phyloP scores from a whole-genome alignment of 495 filamentous ascomycete species.

The Thozetella sp. region DNA sequence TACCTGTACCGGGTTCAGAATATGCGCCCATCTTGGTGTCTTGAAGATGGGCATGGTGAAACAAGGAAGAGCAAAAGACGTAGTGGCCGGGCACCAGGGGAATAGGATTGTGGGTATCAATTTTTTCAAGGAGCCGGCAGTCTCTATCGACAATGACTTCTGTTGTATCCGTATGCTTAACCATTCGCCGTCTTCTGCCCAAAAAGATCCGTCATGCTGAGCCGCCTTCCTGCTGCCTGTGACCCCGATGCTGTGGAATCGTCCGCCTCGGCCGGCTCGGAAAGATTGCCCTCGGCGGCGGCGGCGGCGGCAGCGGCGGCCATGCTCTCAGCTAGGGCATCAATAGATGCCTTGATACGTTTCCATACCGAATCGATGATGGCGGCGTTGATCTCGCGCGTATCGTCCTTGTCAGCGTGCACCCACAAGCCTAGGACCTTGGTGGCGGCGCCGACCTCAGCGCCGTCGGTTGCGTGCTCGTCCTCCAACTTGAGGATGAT shows the following conservation, averaged over 20 bases:
- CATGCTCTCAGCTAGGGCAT: constrained; percentile 9
- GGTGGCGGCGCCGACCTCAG: constrained; percentile 20
- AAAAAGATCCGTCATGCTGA: constrained; percentile 34
- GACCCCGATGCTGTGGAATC: constrained; percentile 8
- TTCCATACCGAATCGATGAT: constrained; percentile 41
- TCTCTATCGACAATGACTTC: too few species aligned
- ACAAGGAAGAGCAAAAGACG: too few species aligned
- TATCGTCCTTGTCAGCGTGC: constrained; percentile 42
- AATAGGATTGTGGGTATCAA: too few species aligned
- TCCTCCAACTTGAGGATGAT: constrained; percentile 43
- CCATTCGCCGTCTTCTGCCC: constrained; percentile 16
- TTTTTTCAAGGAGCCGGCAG: too few species aligned
- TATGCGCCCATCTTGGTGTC: too few species aligned
- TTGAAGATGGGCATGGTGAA: too few species aligned
- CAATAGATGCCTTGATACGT: constrained; percentile 24
- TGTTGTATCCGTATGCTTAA: too few species aligned
- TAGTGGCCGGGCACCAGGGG: too few species aligned
- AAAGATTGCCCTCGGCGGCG: background rate
- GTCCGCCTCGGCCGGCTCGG: constrained; percentile 4
- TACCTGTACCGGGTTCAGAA: too few species aligned
- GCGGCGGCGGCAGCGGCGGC: constrained; percentile 3
- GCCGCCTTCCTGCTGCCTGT: constrained; percentile 17
- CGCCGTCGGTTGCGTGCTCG: constrained; percentile 18
- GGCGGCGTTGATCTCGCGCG: constrained; percentile 31
- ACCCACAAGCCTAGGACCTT: constrained; percentile 47